phyloP scores from a whole-genome alignment of 2,329 filamentous ascomycete species.

The Colletotrichum cuscutae region DNA sequence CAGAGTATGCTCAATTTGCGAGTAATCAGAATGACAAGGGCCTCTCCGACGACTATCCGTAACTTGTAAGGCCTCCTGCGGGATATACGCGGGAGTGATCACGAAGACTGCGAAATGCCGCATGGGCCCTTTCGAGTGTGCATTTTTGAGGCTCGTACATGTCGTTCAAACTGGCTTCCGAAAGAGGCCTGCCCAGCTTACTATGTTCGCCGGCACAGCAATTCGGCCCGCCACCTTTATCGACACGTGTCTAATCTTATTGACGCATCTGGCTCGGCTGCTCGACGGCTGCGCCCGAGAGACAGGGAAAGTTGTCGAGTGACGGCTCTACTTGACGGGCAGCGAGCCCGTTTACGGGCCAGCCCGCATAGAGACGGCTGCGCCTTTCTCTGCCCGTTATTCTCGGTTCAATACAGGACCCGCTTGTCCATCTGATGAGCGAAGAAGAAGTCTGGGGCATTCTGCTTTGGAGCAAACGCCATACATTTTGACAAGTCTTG shows the following conservation, averaged over 20 bases:
- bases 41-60: not conserved
- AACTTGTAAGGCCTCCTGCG: not conserved
- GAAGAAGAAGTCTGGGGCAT: not conserved
- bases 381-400: not conserved
- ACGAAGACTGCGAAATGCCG: not conserved
- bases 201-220: not conserved
- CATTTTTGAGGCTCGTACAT: not conserved
- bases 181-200: not conserved
- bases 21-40: not conserved
- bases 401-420: not conserved
- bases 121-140: not conserved
- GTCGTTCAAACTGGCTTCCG: not conserved
- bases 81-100: not conserved
- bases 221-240: not conserved
- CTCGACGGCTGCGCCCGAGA: not conserved
- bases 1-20: not conserved
- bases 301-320: not conserved
- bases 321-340: not conserved
- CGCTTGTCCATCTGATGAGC: not conserved
- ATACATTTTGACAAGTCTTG: not conserved
- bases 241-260: conserved; percentile 2
- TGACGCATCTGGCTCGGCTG: conserved; percentile 1
- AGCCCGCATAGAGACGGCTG: not conserved
- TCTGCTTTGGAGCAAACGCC: not conserved
- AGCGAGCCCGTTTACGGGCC: not conserved